Percentiles rank a stretch among this genome's conserved stretches.
Evolutionary conservation across 305 asterid species (phyloP).

Genomic region (Solanum chacoense): DNA sequence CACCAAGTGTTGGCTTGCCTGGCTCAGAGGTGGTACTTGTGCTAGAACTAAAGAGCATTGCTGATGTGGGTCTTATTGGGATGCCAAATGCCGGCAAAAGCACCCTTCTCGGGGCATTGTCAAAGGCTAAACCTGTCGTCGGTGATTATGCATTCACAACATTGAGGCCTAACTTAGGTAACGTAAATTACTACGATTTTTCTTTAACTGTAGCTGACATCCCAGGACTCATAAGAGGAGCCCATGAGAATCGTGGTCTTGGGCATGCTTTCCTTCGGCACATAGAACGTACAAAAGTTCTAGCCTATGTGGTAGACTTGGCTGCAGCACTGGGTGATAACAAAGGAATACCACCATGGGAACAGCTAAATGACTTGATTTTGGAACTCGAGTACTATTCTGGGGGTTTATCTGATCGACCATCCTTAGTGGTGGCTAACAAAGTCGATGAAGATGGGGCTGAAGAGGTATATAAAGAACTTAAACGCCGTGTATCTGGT

Average conservation of each 20-base stretch:
- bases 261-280: slow-evolving; percentile 92
- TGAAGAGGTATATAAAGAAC: slow-evolving; percentile 55
- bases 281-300: slow-evolving; percentile 73
- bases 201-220: slow-evolving; percentile 85
- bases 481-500: slow-evolving; percentile 48
- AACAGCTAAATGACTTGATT: slow-evolving; percentile 60
- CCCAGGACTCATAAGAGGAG: slow-evolving; percentile 83
- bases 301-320: slow-evolving; percentile 83
- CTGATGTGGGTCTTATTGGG: slow-evolving; percentile 93
- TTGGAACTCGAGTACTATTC: slow-evolving; percentile 68
- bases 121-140: slow-evolving; percentile 71
- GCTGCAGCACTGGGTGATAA: slow-evolving; percentile 52
- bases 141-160: slow-evolving; percentile 96
- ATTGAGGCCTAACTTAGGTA: slow-evolving; percentile 80
- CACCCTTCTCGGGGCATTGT: slow-evolving; percentile 85
- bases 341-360: slow-evolving; percentile 84
- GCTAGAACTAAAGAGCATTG: slow-evolving; percentile 85
- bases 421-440: slow-evolving; percentile 80
- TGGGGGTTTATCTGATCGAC: slow-evolving; percentile 56
- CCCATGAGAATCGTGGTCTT: slow-evolving; percentile 85
- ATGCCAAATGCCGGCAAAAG: slow-evolving; percentile 97
- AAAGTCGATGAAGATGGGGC: slow-evolving; percentile 82
- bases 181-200: slow-evolving; percentile 53
- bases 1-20: slow-evolving; percentile 37
- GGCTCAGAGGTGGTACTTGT: slow-evolving; percentile 63